Evolutionary conservation across 495 filamentous ascomycete species (phyloP).

Genomic region (Podospora pseudopauciseta): DNA sequence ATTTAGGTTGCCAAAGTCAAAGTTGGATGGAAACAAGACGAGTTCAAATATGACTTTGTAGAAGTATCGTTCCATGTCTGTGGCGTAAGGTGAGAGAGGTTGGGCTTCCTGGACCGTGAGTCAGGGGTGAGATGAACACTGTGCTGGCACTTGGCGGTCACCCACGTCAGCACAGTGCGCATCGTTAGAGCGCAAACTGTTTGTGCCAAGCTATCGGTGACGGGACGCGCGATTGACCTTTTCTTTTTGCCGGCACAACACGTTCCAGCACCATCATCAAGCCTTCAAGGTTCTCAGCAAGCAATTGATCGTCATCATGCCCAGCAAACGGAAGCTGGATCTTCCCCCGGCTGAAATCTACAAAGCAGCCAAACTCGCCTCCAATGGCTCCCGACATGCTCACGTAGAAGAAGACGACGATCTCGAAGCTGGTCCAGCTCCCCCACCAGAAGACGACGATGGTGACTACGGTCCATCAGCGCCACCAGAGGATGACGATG

Average conservation of each 20-base stretch:
- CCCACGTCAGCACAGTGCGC: background rate
- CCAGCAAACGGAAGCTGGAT: constrained; percentile 1
- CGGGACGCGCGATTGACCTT: background rate
- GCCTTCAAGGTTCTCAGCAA: background rate
- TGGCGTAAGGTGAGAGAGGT: background rate
- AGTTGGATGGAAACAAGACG: background rate
- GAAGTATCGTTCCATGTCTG: background rate
- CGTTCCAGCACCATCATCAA: background rate
- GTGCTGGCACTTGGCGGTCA: background rate
- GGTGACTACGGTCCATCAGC: constrained; percentile 67
- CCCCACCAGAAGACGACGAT: constrained; percentile 51
- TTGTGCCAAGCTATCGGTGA: background rate
- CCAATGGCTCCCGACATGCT: constrained; percentile 42
- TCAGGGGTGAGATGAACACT: background rate
- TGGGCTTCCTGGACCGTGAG: background rate
- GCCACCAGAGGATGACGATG: constrained; percentile 62
- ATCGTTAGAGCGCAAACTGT: background rate
- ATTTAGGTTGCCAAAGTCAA: background rate
- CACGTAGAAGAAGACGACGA: constrained; percentile 51
- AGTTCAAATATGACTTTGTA: background rate
- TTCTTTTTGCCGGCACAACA: constrained; percentile 13
- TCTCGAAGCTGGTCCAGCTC: constrained; percentile 47
- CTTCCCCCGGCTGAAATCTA: constrained; percentile 61
- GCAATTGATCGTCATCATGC: background rate
- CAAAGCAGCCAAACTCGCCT: constrained; percentile 75